Percentiles rank a stretch among this genome's conserved stretches.
Conservation (phyloP, 306 rosid species). For the Delonix regia region DNA sequence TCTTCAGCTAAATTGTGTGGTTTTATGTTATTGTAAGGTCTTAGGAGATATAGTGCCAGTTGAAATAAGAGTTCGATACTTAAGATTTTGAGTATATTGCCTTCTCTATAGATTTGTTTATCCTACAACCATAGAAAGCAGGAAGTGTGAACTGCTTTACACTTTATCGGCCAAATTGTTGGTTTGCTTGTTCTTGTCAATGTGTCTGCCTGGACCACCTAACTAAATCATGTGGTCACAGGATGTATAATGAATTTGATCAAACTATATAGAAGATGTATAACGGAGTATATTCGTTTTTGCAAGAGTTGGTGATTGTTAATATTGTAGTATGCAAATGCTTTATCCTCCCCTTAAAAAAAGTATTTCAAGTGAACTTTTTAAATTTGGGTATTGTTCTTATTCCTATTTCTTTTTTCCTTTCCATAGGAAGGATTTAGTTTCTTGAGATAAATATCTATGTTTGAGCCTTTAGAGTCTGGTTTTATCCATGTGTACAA, state of each 20-base stretch:
- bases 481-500: background rate
- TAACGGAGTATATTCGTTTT: background rate
- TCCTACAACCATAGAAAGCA: background rate
- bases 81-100: constrained; percentile 13
- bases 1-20: background rate
- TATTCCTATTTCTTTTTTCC: background rate
- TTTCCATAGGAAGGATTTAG: background rate
- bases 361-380: constrained; percentile 10
- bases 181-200: background rate
- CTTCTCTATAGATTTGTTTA: background rate
- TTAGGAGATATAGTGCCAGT: constrained; percentile 6
- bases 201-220: background rate
- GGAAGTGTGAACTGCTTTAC: background rate
- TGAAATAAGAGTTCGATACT: background rate
- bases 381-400: background rate
- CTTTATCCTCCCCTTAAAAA: background rate
- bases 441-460: background rate
- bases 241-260: background rate
- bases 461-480: background rate
- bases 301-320: background rate
- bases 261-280: background rate
- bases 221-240: background rate
- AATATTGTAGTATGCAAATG: background rate
- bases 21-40: background rate
- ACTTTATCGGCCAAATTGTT: background rate